Evolutionary conservation across 2,329 filamentous ascomycete species (phyloP), one percentile per base, ranked within the genome.

Genomic region (Phyllosticta citribraziliensis): DNA sequence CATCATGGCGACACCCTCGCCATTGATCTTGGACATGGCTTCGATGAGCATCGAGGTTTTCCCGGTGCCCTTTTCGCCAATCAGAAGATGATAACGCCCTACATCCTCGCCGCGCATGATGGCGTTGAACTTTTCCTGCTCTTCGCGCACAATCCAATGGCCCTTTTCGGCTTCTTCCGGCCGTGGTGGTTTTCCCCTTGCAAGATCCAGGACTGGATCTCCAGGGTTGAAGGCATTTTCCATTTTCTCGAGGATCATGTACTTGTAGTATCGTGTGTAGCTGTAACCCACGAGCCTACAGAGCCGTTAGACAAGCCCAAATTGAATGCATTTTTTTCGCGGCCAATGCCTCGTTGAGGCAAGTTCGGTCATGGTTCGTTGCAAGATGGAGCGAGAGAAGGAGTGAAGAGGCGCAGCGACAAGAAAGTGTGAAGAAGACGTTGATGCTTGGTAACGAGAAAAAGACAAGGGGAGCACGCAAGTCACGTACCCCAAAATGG

Each of bases 11-110:
- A 93, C 87, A 22, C 90, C 90, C 63, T 94, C 88, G 3, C 91
- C 94, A 64, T 96, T 84, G 61, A 92, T 87, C 73, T 95, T 95
- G 59, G 87, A 86, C 93, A 99, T 99, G 9, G 91, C 90, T 71
- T 97, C 91, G 20, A 99, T 81, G 68, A 99, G 78, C 94, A 99
- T 97, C 66, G 89, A 95, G 63, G 89, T 95, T 78, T 99, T 99
- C 6, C 94, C 94, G 0, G 90, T 95, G 5, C 94, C 94, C 76
- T 99, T 97, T 70, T 97, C 94, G 53, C 94, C 94, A 55, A 97
- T 85, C 2, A 99, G 79, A 2, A 99, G 81, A 73, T 94, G 89
- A 70, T 99, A 99, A 70, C 95, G 91, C 11, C 94, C 94, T 54
- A 79, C 79, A 27, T 84, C 80, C 2, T 80, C 75, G 1, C 94